Evolutionary conservation across 2,329 filamentous ascomycete species (phyloP).

Genomic region (Colletotrichum destructivum): DNA sequence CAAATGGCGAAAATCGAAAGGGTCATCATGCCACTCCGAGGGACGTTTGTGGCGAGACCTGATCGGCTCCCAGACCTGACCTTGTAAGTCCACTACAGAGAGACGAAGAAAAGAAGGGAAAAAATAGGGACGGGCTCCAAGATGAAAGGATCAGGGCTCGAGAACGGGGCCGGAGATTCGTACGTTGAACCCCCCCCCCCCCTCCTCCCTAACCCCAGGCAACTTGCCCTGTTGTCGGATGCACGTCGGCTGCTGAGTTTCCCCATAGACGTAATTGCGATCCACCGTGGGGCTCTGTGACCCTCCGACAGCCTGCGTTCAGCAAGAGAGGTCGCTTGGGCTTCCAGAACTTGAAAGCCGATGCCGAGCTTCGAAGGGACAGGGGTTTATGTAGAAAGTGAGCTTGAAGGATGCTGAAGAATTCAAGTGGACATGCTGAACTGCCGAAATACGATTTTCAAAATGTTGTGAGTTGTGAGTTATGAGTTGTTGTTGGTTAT

Average conservation of each 20-base stretch:
- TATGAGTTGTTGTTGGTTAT: background rate
- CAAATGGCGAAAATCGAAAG: background rate
- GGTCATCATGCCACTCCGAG: conserved; percentile 21
- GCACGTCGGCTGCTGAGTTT: conserved; percentile 17
- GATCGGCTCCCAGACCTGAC: conserved; percentile 11
- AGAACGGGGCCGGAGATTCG: conserved; percentile 18
- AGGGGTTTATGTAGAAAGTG: no score
- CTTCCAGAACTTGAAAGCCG: conserved; percentile 21
- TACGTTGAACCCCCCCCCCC: background rate
- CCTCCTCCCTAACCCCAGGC: background rate
- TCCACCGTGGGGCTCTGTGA: conserved; percentile 32
- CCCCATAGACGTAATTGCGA: conserved; percentile 29
- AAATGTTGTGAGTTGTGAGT: background rate
- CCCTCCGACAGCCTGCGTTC: background rate
- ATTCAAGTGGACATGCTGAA: conserved; percentile 9
- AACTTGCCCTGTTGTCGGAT: conserved; percentile 31
- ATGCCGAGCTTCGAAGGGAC: background rate
- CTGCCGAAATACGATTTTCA: background rate
- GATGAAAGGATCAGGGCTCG: conserved; percentile 37
- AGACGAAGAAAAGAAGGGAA: background rate
- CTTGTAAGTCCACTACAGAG: no score
- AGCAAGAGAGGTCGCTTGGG: background rate
- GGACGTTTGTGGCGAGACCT: conserved; percentile 7
- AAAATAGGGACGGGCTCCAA: background rate
- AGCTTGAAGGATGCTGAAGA: conserved; percentile 10